A percentile compares a stretch with the other conserved stretches of the same genome.
phyloP scores from a whole-genome alignment of 768 basidiomycete species.

The Lentinula lateritia region DNA sequence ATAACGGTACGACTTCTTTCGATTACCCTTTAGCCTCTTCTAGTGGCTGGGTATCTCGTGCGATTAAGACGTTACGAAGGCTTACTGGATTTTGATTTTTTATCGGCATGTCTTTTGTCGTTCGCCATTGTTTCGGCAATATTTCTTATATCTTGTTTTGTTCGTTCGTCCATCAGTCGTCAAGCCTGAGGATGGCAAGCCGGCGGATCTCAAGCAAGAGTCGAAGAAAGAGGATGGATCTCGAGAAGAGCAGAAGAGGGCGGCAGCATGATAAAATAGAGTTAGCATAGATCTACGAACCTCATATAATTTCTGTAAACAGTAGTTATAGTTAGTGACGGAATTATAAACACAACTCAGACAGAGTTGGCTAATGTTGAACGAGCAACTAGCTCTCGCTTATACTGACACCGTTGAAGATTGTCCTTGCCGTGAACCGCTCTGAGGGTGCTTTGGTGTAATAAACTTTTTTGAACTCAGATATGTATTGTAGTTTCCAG shows the following conservation, averaged over 20 bases:
- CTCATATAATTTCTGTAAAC: conserved; percentile 6
- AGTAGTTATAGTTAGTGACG: neutral
- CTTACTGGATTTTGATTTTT: conserved; percentile 68
- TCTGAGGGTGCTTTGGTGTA: neutral
- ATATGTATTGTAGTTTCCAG: neutral
- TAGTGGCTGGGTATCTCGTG: conserved; percentile 66
- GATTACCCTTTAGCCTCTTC: conserved; percentile 48
- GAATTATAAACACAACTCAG: conserved; percentile 5
- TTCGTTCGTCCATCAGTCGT: conserved; percentile 3
- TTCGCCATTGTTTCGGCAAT: conserved; percentile 12
- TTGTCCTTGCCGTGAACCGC: neutral
- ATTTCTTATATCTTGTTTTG: neutral
- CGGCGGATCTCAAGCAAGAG: conserved; percentile 11
- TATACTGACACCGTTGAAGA: neutral
- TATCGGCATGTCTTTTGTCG: conserved; percentile 41
- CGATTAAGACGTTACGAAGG: conserved; percentile 61
- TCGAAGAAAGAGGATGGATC: conserved; percentile 31
- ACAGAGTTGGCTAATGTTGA: conserved; percentile 7
- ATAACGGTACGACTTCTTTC: conserved; percentile 78
- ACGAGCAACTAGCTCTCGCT: neutral
- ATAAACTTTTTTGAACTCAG: neutral
- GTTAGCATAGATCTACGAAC: conserved; percentile 9
- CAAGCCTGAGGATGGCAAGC: neutral
- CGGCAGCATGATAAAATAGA: conserved; percentile 33
- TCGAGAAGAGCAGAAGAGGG: conserved; percentile 44